Evolutionary conservation across 495 filamentous ascomycete genomes (phyloP), one percentile per base, ranked within the genome.

Genomic region (Evernia prunastri): DNA sequence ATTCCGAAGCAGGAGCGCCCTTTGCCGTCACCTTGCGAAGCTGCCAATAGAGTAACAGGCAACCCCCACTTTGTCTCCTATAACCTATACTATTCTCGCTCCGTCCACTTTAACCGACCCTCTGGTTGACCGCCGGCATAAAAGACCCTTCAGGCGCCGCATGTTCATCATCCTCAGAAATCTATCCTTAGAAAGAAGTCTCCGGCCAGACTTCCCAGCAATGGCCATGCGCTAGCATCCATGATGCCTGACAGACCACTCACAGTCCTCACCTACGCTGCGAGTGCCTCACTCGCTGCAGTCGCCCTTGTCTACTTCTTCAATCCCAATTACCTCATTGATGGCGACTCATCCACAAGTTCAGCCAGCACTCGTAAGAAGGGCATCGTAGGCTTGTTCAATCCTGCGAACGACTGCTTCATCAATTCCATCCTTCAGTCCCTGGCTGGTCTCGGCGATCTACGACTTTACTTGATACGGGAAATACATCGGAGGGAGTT

Each of bases 401-500:
- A 99, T 70, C 84, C 91, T 6, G 95, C 92, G 63, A 97, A 97
- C 78, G 95, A 99, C 75, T 99, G 94, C 79, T 99, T 97, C 78
- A 97, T 99, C 78, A 99, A 99, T 75, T 96, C 92, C 29, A 88
- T 96, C 29, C 82, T 97, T 40, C 94, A 99, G 76, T 91, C 90
- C 0, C 80, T 99, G 25, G 93, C 95, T n/a, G 94, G 94, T 1
- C 80, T 97, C n/a, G 88, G 87, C 5, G 91, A 97, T 68, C 81
- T 99, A 67, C 87, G 95, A 33, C 74, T 91, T 40, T 97, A 96
- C 71, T 77, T 97, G 61, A 97, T 96, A 68, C 82, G 91, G 47
- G 92, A 96, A 74, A 84, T 86, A 35, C 90, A 96, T 73, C 84
- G 92, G 64, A 85, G 92, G 63, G 82, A 83, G 35, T 78, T 96